phyloP scores from a whole-genome alignment of 2,329 filamentous ascomycete genomes.

The Byssoonygena ceratinophila region DNA sequence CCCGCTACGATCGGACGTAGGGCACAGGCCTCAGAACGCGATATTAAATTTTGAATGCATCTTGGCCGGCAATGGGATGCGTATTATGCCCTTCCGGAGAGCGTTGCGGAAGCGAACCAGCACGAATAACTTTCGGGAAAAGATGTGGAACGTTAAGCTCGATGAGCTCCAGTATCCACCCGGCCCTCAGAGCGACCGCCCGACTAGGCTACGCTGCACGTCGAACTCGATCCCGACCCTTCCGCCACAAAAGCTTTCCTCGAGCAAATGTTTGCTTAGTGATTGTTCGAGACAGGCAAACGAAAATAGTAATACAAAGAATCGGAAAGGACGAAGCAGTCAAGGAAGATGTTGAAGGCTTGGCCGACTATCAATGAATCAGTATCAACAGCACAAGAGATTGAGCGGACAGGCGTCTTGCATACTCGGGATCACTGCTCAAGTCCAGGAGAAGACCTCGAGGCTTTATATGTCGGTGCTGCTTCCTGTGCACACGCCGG shows the following conservation, averaged over 20 bases:
- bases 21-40: constrained; percentile 33
- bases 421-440: constrained; percentile 5
- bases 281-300: not conserved
- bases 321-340: not conserved
- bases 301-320: not conserved
- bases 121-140: not conserved
- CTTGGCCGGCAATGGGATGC: constrained; percentile 32
- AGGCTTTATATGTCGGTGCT: constrained; percentile 2
- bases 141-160: not conserved
- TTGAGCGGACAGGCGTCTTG: not conserved
- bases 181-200: not conserved
- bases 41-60: constrained; percentile 35
- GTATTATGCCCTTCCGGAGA: constrained; percentile 35
- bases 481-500: not conserved
- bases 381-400: not conserved
- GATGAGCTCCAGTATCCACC: not conserved
- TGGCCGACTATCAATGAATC: not conserved
- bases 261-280: not conserved
- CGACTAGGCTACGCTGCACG: not conserved
- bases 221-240: not conserved
- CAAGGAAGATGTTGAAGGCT: not conserved
- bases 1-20: constrained; percentile 16
- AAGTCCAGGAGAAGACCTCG: constrained; percentile 4
- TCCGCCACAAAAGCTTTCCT: not conserved
- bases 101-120: constrained; percentile 23